Base-by-base conservation (phyloP, 2,329 filamentous ascomycete species). In the Trichoderma aggressivum region DNA sequence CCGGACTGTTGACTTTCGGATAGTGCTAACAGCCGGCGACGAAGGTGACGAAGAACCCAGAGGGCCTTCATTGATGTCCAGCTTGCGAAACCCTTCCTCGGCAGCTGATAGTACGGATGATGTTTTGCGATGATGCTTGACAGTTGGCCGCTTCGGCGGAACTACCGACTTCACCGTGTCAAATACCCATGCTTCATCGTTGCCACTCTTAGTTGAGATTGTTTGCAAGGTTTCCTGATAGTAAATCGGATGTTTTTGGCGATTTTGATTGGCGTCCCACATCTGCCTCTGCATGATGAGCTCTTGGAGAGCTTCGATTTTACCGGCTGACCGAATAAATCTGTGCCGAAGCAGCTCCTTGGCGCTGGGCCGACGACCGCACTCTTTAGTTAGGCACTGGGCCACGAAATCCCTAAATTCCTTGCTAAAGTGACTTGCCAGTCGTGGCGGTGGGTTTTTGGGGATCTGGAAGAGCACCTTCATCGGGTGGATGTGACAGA, bases 391-490 rank as follows among this genome's bases (percentile, higher is more conserved):
- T 72, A 99, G 85, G 79, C 96, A 99, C 75, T 94, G 90, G 0
- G 93, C 87, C 24, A 99, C 87, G 77, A 99, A 99, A 78, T 99
- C 95, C 78, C 94, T 97, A 84, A 98, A 97, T 47, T 97, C 93
- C 76, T 88, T 91, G 81, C 92, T 94, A 82, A 94, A 98, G 72
- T 90, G 87, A 26, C 94, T 94, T 79, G 97, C 94, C 1, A 99
- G 84, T 53, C 91, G 88, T 6, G 96, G 95, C 3, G 96, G 90
- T 2, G 92, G 85, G 76, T 94, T 94, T 82, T 97, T 97, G 8
- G 94, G 94, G 72, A 97, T 97, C 71, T 95, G 87, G 78, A 97
- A 96, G 11, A 97, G 85, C 11, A 97, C 94, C 81, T 97, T 97
- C 94, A 97, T 97, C 5, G 94, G 94, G 79, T 97, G 94, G 1